A percentile compares a stretch with the other conserved stretches of the same genome.
Evolutionary conservation across 192 early-diverging fungal species (phyloP).

Genomic region (Obelidium mucronatum): DNA sequence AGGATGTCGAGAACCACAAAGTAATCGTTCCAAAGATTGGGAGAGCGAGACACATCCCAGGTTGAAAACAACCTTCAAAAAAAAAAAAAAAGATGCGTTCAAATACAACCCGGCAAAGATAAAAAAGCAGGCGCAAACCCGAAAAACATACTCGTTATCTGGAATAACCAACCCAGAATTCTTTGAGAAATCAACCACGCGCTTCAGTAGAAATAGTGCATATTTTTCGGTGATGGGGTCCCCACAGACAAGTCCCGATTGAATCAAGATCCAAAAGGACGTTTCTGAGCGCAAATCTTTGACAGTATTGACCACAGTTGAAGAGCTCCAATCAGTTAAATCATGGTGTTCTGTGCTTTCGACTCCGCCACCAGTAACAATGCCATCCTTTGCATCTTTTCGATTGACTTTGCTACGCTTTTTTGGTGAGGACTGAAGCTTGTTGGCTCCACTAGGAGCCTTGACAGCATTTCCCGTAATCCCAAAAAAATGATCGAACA

Average conservation of each 20-base stretch:
- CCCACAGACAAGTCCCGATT: conserved; percentile 10
- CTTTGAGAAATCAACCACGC: conserved; percentile 40
- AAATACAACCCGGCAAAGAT: too few species aligned
- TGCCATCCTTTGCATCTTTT: conserved; percentile 24
- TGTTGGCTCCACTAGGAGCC: background rate
- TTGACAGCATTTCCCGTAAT: background rate
- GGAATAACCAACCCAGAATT: too few species aligned
- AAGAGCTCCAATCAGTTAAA: background rate
- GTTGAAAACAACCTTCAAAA: background rate
- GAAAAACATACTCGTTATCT: too few species aligned
- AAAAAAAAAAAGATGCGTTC: background rate
- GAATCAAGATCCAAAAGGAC: conserved; percentile 26
- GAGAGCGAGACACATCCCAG: background rate
- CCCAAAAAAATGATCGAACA: conserved; percentile 25
- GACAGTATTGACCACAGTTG: background rate
- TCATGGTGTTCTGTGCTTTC: background rate
- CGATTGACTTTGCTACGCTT: conserved; percentile 9
- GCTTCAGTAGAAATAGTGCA: conserved; percentile 40
- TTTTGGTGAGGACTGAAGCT: background rate
- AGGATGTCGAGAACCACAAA: conserved; percentile 57
- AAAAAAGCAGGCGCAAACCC: too few species aligned
- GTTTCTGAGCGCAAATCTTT: conserved; percentile 19
- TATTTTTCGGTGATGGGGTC: conserved; percentile 34
- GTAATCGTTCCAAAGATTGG: conserved; percentile 57
- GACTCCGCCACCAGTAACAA: conserved; percentile 2